Evolutionary conservation across 345 rosid genomes (phyloP).

Genomic region (Hibiscus syriacus): DNA sequence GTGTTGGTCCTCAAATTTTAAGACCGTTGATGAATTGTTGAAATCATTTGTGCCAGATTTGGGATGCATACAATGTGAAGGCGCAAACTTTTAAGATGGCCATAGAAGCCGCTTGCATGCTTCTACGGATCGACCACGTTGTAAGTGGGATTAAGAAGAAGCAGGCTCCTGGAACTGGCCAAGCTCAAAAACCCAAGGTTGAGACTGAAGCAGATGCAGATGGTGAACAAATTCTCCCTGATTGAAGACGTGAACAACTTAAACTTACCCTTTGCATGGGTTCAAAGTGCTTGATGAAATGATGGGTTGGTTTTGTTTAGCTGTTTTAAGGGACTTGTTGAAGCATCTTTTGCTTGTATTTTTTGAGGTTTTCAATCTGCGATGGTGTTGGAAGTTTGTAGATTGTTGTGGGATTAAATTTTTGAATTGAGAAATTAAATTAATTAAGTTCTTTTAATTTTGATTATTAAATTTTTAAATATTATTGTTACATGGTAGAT

Average conservation of each 20-base stretch:
- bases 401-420: no score
- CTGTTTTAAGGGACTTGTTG: background rate
- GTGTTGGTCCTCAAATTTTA: background rate
- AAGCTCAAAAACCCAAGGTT: constrained; percentile 42
- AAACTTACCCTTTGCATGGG: no score
- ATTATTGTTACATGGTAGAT: no score
- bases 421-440: no score
- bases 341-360: background rate
- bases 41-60: constrained; percentile 43
- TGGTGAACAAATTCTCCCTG: constrained; percentile 83
- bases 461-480: no score
- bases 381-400: no score
- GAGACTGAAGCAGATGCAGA: constrained; percentile 97
- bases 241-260: constrained; percentile 23
- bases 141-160: constrained; percentile 97
- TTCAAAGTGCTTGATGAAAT: no score
- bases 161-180: constrained; percentile 73
- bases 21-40: background rate
- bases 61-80: constrained; percentile 96
- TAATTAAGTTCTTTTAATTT: no score
- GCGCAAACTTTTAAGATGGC: constrained; percentile 94
- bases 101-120: constrained; percentile 93
- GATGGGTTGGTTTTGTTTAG: constrained; percentile 3
- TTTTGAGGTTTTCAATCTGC: background rate
- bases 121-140: constrained; percentile 85